A percentile compares a stretch with the other conserved stretches of the same genome.
These are phyloP conservation scores for Forsythia suspensa DNA, from an alignment of 257 asterid species.

Conservation along the genomic window DNA sequence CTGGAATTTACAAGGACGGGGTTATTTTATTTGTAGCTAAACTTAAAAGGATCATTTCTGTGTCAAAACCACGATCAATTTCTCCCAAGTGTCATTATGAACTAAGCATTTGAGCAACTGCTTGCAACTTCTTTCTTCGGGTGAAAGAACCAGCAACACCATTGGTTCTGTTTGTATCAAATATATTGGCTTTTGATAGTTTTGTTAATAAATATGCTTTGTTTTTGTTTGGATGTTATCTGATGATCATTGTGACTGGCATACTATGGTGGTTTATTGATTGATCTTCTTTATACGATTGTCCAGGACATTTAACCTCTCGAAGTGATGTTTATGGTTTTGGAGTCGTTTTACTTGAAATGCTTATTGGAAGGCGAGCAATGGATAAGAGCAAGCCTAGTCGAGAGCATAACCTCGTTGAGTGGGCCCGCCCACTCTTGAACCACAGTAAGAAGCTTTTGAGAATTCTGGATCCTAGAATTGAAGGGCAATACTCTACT, in stretches of 20 bases:
- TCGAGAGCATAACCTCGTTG: conserved; percentile 88
- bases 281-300: background rate
- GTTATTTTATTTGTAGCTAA: too few relatives aligned
- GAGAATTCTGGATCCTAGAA: conserved; percentile 78
- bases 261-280: background rate
- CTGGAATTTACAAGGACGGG: background rate
- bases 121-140: too few relatives aligned
- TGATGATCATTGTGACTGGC: background rate
- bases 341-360: conserved; percentile 90
- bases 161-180: too few relatives aligned
- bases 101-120: too few relatives aligned
- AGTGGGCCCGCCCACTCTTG: conserved; percentile 90
- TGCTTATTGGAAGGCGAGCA: conserved; percentile 85
- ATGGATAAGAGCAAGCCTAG: conserved; percentile 93
- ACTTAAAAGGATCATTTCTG: too few relatives aligned
- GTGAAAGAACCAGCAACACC: too few relatives aligned
- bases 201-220: too few relatives aligned
- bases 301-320: conserved; percentile 77
- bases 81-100: too few relatives aligned
- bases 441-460: conserved; percentile 67
- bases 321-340: conserved; percentile 88
- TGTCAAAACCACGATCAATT: too few relatives aligned
- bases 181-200: too few relatives aligned
- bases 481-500: conserved; percentile 80
- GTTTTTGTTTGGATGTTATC: background rate